A percentile compares a stretch with the other conserved stretches of the same genome.
Conservation (phyloP, 352 stramenopile genomes). For the Pelagophyceae sp. region DNA sequence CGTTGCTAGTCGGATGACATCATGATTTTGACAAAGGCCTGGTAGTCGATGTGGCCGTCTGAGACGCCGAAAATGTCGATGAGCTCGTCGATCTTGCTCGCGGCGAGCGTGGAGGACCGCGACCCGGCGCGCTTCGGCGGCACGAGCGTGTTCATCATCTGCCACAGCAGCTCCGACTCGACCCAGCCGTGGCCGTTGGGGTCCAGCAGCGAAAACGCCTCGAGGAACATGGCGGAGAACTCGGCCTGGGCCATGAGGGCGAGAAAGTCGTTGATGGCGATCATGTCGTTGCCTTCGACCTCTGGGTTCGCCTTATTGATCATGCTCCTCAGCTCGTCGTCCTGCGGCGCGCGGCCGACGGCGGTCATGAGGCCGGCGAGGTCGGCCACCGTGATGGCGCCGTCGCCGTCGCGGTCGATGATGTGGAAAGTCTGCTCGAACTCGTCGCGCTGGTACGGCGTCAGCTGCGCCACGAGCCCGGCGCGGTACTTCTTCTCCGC, state of each 20-base stretch:
- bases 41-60: constrained; percentile 17
- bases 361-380: constrained; percentile 48
- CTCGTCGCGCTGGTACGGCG: constrained; percentile 41
- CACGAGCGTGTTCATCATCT: not conserved
- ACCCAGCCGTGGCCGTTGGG: constrained; percentile 49
- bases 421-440: constrained; percentile 51
- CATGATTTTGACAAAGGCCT: constrained; percentile 17
- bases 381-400: constrained; percentile 46
- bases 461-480: constrained; percentile 47
- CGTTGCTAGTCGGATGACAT: not conserved
- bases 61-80: constrained; percentile 11
- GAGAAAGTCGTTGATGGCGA: constrained; percentile 51
- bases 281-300: constrained; percentile 41
- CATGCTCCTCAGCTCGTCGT: constrained; percentile 45
- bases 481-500: constrained; percentile 38
- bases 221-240: constrained; percentile 56
- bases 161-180: constrained; percentile 11
- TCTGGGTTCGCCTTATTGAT: constrained; percentile 49
- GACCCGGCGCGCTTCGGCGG: not conserved
- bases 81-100: not conserved
- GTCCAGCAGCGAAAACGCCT: constrained; percentile 54
- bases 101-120: not conserved
- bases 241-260: constrained; percentile 59
- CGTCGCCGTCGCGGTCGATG: constrained; percentile 45
- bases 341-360: constrained; percentile 38